Percentiles rank a stretch among this genome's conserved stretches.
These are phyloP conservation scores for Limonium bicolor DNA, from an alignment of 148 eudicot genomes.

Conservation along the genomic window DNA sequence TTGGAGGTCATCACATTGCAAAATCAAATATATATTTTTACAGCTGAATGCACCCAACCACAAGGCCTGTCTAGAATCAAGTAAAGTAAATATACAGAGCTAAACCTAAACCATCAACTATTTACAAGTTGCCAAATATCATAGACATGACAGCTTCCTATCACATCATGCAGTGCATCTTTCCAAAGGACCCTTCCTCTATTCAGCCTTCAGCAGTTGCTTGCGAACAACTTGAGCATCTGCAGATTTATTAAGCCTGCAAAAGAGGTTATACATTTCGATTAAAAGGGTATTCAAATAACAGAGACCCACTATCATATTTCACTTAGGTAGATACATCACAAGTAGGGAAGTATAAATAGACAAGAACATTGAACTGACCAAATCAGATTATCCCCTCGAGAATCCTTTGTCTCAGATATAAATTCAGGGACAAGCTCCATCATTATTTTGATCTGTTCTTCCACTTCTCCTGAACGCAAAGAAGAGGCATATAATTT, in stretches of 20 bases:
- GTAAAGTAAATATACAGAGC: too few species aligned
- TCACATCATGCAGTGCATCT: too few species aligned
- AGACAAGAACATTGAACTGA: constrained; percentile 16
- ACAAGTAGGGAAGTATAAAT: neutral
- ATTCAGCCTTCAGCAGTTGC: constrained; percentile 34
- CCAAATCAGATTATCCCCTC: constrained; percentile 62
- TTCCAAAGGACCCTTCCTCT: neutral
- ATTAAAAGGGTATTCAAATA: neutral
- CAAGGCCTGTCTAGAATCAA: too few species aligned
- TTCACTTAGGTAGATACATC: neutral
- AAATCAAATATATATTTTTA: too few species aligned
- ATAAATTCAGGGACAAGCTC: constrained; percentile 76
- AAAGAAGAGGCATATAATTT: too few species aligned
- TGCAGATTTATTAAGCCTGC: constrained; percentile 49
- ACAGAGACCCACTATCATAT: constrained; percentile 1
- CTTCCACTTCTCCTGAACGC: constrained; percentile 89
- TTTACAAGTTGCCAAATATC: too few species aligned
- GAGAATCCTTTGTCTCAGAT: constrained; percentile 30
- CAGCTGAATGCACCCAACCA: too few species aligned
- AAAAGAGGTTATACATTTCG: constrained; percentile 6
- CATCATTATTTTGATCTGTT: constrained; percentile 50
- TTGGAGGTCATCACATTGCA: too few species aligned
- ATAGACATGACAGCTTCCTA: too few species aligned
- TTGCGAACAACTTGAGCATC: constrained; percentile 40
- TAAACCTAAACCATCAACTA: too few species aligned